A percentile compares a stretch with the other conserved stretches of the same genome.
Conservation (phyloP, 805 yeast genomes). For the Metschnikowia vanudenii region DNA sequence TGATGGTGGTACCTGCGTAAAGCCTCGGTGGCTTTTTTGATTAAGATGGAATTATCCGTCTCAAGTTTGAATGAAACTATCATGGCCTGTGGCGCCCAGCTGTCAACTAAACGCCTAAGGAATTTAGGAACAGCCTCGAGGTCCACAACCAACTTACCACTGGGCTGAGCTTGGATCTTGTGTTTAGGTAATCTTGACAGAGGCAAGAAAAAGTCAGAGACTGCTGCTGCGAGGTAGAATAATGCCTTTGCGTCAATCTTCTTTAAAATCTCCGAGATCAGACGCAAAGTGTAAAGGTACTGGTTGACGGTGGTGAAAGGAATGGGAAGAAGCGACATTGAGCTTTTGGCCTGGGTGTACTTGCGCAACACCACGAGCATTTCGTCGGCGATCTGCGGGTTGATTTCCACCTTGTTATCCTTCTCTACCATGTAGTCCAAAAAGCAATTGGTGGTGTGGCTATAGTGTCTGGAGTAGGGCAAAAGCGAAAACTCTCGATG, state of each 20-base stretch:
- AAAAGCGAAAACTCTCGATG: slow-evolving; percentile 89
- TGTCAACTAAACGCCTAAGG: slow-evolving; percentile 78
- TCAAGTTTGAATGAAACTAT: slow-evolving; percentile 92
- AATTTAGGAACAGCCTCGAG: slow-evolving; percentile 97
- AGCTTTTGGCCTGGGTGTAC: slow-evolving; percentile 49
- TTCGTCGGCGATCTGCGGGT: slow-evolving; percentile 54
- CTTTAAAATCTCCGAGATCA: slow-evolving; percentile 60
- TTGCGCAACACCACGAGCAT: slow-evolving; percentile 61
- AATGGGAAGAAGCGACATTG: slow-evolving; percentile 57
- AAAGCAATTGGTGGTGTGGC: slow-evolving; percentile 81
- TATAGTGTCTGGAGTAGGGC: slow-evolving; percentile 89
- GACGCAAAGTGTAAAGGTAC: slow-evolving; percentile 78
- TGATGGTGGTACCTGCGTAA: slow-evolving; percentile 86
- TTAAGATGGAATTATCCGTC: slow-evolving; percentile 71
- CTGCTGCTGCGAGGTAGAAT: slow-evolving; percentile 95
- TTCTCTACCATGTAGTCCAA: slow-evolving; percentile 73
- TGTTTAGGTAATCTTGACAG: slow-evolving; percentile 84
- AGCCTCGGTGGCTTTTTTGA: slow-evolving; percentile 76
- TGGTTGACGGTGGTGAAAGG: slow-evolving; percentile 97
- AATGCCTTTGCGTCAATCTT: slow-evolving; percentile 56
- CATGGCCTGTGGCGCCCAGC: slow-evolving; percentile 96
- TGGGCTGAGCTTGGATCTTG: slow-evolving; percentile 83
- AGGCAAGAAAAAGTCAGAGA: slow-evolving; percentile 93
- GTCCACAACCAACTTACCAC: slow-evolving; percentile 77
- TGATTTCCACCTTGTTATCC: slow-evolving; percentile 58